phyloP scores from a whole-genome alignment of 257 asterid genomes.

The Salvia miltiorrhiza region DNA sequence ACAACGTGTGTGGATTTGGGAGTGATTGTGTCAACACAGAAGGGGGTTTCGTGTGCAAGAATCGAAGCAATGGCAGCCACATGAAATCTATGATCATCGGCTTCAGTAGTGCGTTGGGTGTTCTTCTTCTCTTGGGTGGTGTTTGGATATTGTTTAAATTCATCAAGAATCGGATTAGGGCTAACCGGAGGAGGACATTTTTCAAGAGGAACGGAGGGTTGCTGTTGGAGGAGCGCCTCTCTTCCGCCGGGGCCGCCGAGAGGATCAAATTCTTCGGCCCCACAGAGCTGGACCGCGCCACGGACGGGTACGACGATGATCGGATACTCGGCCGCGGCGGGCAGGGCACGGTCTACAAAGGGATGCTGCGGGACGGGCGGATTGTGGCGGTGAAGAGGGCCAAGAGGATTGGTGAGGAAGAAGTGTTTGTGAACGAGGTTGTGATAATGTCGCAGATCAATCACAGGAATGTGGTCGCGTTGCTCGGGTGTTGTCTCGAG shows the following conservation, averaged over 20 bases:
- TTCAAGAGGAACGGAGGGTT: slow-evolving; percentile 26
- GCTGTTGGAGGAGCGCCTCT: slow-evolving; percentile 13
- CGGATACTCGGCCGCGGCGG: slow-evolving; percentile 15
- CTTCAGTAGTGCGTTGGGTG: neutral
- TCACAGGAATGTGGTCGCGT: slow-evolving; percentile 29
- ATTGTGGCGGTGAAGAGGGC: slow-evolving; percentile 33
- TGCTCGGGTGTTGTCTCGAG: slow-evolving; percentile 30
- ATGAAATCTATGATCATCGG: neutral
- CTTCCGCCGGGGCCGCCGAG: slow-evolving; percentile 1
- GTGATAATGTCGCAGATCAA: slow-evolving; percentile 29
- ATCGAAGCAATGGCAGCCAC: neutral
- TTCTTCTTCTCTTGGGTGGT: neutral
- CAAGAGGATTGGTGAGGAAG: slow-evolving; percentile 12
- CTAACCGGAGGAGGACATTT: neutral
- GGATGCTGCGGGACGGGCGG: slow-evolving; percentile 17
- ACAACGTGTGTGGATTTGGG: neutral
- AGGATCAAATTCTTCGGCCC: neutral
- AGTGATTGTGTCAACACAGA: neutral
- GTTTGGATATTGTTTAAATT: neutral
- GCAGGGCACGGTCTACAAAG: slow-evolving; percentile 22
- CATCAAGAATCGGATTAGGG: neutral
- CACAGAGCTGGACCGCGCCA: neutral
- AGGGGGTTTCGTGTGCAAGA: neutral
- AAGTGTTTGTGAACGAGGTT: slow-evolving; percentile 29
- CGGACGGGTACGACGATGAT: slow-evolving; percentile 12